Evolutionary conservation across 139 green algal genomes (phyloP), one percentile per base, ranked within the genome.

Genomic region (Chlorella sp.): DNA sequence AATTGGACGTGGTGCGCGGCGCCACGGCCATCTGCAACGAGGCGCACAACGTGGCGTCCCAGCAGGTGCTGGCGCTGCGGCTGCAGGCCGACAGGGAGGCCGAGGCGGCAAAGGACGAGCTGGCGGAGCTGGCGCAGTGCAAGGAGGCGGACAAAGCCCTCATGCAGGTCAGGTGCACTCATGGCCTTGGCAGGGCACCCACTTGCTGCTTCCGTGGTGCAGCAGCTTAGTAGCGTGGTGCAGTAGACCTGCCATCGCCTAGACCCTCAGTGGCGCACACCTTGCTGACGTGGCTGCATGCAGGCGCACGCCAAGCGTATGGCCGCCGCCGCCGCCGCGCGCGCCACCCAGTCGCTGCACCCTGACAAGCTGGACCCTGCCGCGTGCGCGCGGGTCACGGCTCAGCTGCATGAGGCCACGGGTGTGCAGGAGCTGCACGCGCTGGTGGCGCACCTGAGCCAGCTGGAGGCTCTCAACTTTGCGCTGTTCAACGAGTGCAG

Each of bases 401-500:
- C 64, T 20, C 33, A 42, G 64, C 64, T 70, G 32, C 31, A 55
- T 20, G 17, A 70, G 22, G 64, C 64, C 30, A 2, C 67, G 51
- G 67, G 60, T 23, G 24, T 79, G 29, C 42, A 67, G 29, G 72
- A 71, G 22, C 63, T 80, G 1, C 49, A 51, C 24, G 36, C 49
- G 33, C 35, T 77, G 27, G 67, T 84, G 36, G 1, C 31, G 20
- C 74, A 84, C 67, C 73, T 77, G 73, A 6, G 30, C 17, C 2
- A 22, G 31, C 71, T 84, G 66, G 79, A 84, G 74, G 60, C 62
- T 27, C 31, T 14, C 66, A 81, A 73, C 61, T 84, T 79, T 50
- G 42, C 72, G 2, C 32, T 72, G 34, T 84, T 84, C 67, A 71
- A 35, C 50, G 66, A 62, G 14, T 84, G 79, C 74, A 84, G 80